Evolutionary conservation across 2,329 filamentous ascomycete species (phyloP).

Genomic region (Elsinoe ampelina): DNA sequence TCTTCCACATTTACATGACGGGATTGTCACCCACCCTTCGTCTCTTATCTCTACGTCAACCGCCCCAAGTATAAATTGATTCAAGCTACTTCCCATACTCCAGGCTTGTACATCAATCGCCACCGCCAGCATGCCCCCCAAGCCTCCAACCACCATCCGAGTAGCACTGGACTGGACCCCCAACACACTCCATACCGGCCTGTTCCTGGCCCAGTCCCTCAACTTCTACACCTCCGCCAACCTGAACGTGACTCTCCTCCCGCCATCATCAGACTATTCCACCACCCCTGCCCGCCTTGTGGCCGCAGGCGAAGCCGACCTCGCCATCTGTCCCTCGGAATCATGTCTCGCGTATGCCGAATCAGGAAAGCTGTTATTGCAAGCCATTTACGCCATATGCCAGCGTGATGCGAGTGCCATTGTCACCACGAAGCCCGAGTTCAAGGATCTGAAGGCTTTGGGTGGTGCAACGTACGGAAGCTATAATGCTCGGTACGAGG

Average conservation of each 20-base stretch:
- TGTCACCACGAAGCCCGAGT: conserved; percentile 18
- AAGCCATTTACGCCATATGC: conserved; percentile 28
- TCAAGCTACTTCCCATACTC: background rate
- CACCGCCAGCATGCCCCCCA: background rate
- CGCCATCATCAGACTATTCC: conserved; percentile 22
- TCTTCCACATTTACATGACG: background rate
- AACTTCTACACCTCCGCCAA: conserved; percentile 20
- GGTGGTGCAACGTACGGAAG: conserved; percentile 24
- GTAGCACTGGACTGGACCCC: conserved; percentile 29
- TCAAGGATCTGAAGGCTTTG: conserved; percentile 9
- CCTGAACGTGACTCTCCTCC: conserved; percentile 23
- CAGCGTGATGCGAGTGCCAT: conserved; percentile 27
- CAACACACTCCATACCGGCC: conserved; percentile 27
- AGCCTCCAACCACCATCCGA: conserved; percentile 18
- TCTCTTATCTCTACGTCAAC: background rate
- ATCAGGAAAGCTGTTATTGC: conserved; percentile 22
- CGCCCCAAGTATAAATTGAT: background rate
- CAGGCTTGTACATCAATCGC: too few species aligned
- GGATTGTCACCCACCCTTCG: background rate
- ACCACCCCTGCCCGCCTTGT: conserved; percentile 25
- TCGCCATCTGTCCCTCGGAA: conserved; percentile 27
- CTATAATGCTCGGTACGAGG: conserved; percentile 28
- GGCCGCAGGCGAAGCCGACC: conserved; percentile 22
- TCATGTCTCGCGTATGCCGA: conserved; percentile 27
- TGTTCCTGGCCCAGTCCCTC: conserved; percentile 21